Conservation (phyloP, 805 yeast genomes). For the Brettanomyces naardenensis region DNA sequence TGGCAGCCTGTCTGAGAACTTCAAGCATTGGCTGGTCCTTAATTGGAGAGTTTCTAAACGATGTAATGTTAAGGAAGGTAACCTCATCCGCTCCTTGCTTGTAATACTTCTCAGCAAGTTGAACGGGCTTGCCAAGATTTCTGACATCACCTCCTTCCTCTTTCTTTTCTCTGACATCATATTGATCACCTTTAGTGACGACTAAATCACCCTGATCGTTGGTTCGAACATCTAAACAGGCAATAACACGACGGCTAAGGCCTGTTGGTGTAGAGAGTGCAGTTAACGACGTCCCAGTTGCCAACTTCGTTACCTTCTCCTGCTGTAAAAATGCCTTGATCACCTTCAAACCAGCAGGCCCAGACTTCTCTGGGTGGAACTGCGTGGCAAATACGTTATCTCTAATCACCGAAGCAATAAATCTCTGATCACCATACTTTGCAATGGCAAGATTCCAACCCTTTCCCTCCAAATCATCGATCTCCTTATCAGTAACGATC, state of each 20-base stretch:
- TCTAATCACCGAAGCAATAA: conserved; percentile 73
- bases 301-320: conserved; percentile 23
- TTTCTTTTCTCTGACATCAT: conserved; percentile 83
- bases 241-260: conserved; percentile 83
- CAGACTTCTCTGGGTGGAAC: conserved; percentile 99
- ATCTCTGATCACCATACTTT: conserved; percentile 68
- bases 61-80: conserved; percentile 89
- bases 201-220: conserved; percentile 94
- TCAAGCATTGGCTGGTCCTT: conserved; percentile 94
- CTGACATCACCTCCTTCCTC: conserved; percentile 56
- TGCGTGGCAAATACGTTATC: conserved; percentile 90
- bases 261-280: conserved; percentile 35
- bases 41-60: conserved; percentile 90
- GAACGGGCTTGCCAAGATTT: conserved; percentile 94
- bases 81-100: conserved; percentile 96
- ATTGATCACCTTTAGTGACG: conserved; percentile 98
- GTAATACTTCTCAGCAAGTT: conserved; percentile 84
- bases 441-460: conserved; percentile 71
- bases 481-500: conserved; percentile 35
- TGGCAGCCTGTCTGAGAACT: conserved; percentile 74
- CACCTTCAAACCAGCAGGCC: conserved; percentile 77
- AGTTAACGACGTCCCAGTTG: neutral
- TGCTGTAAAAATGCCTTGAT: conserved; percentile 63
- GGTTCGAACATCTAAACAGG: conserved; percentile 94
- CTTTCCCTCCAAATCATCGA: conserved; percentile 22